Evolutionary conservation across 768 basidiomycete genomes (phyloP).

Genomic region (Multifurca ochricompacta): DNA sequence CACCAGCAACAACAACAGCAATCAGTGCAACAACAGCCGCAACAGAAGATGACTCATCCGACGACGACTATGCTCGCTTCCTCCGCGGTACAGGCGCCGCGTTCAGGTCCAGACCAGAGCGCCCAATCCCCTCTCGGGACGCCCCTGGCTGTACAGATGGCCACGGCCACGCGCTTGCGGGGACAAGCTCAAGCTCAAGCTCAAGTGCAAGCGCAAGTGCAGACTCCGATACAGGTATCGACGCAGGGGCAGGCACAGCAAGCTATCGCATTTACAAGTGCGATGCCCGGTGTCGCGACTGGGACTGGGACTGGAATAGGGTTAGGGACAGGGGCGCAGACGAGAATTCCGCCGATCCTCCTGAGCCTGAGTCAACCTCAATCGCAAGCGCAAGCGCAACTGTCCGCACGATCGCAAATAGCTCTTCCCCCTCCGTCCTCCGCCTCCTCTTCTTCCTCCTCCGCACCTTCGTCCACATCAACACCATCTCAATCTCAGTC

Average conservation of each 20-base stretch:
- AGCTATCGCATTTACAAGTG: not conserved
- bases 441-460: no score
- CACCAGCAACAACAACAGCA: not conserved
- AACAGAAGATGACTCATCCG: slow-evolving; percentile 4
- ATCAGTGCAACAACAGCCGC: not conserved
- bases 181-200: not conserved
- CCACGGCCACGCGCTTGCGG: not conserved
- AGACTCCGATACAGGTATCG: no score
- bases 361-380: no score
- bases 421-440: no score
- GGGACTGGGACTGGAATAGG: no score
- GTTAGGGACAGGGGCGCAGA: slow-evolving; percentile 7
- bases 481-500: no score
- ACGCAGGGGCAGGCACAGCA: not conserved
- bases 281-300: no score
- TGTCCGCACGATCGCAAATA: not conserved
- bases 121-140: not conserved
- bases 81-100: not conserved
- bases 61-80: not conserved
- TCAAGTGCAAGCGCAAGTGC: not conserved
- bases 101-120: not conserved
- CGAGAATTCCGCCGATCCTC: not conserved
- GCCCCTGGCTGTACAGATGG: not conserved
- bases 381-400: not conserved
- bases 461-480: not conserved